These are phyloP conservation scores for Lichtheimia corymbifera DNA, from an alignment of 371 early-diverging fungal species.

Conservation along the genomic window DNA sequence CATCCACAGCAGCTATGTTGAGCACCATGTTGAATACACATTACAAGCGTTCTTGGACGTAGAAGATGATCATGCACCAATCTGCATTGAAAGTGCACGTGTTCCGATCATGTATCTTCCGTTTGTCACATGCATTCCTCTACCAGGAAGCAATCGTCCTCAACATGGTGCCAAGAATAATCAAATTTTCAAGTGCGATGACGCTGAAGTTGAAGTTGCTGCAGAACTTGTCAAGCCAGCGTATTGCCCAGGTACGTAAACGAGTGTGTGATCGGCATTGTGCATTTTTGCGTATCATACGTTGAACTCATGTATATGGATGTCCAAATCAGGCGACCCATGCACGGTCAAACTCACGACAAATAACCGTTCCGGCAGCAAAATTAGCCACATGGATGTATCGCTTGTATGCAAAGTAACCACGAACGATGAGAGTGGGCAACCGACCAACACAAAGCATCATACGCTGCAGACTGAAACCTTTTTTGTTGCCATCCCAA, in stretches of 20 bases:
- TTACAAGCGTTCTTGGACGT: slow-evolving; percentile 37
- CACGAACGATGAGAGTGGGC: background rate
- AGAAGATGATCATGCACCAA: slow-evolving; percentile 8
- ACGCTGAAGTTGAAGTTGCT: slow-evolving; percentile 25
- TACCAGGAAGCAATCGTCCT: slow-evolving; percentile 3
- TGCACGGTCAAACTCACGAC: slow-evolving; percentile 39
- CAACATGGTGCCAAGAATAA: slow-evolving; percentile 13
- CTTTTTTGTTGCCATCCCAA: slow-evolving; percentile 35
- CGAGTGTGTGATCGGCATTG: background rate
- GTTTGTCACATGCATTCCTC: slow-evolving; percentile 21
- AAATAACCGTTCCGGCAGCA: slow-evolving; percentile 35
- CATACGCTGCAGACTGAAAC: slow-evolving; percentile 31
- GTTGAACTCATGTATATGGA: background rate
- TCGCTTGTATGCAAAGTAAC: slow-evolving; percentile 25
- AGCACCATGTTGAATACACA: slow-evolving; percentile 38
- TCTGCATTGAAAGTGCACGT: slow-evolving; percentile 18
- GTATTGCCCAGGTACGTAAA: slow-evolving; percentile 41
- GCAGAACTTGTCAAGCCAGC: slow-evolving; percentile 39
- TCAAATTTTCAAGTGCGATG: slow-evolving; percentile 23
- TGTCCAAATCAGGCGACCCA: slow-evolving; percentile 30
- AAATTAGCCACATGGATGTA: slow-evolving; percentile 38
- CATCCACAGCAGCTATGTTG: slow-evolving; percentile 30
- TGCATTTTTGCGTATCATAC: background rate
- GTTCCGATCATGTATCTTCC: slow-evolving; percentile 36
- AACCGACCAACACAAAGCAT: slow-evolving; percentile 15